These are phyloP conservation scores for Zoysia japonica DNA, from an alignment of 176 grass and related monocot species.

Conservation along the genomic window DNA sequence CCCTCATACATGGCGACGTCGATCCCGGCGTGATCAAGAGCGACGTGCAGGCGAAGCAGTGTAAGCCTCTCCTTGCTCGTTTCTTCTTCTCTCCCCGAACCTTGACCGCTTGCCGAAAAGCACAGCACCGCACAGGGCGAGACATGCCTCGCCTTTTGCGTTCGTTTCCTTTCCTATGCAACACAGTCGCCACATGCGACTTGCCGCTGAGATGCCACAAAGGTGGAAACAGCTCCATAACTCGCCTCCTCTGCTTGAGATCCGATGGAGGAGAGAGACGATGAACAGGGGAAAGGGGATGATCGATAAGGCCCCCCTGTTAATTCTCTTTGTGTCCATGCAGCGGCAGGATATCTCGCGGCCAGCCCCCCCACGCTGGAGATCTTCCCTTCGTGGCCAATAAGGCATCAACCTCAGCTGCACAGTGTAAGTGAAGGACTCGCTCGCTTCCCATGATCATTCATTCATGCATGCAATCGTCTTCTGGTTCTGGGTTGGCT, in stretches of 20 bases:
- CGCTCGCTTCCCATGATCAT: conserved; percentile 20
- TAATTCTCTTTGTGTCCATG: conserved; percentile 66
- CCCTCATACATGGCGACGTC: conserved; percentile 69
- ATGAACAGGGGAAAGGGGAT: neutral
- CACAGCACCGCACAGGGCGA: conserved; percentile 34
- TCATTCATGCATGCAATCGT: conserved; percentile 8
- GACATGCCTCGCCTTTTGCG: conserved; percentile 69
- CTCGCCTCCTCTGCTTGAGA: neutral
- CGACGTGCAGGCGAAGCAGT: conserved; percentile 50
- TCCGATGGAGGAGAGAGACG: neutral
- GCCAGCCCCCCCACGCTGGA: conserved; percentile 75
- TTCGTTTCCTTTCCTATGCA: conserved; percentile 29
- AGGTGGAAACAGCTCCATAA: conserved; percentile 50
- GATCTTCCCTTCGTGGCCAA: conserved; percentile 97
- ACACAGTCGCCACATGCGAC: conserved; percentile 54
- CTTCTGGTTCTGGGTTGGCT: too few species aligned
- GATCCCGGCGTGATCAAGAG: conserved; percentile 46
- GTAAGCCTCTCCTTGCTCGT: conserved; percentile 13
- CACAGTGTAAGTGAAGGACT: conserved; percentile 45
- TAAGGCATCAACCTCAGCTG: conserved; percentile 56
- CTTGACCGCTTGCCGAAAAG: conserved; percentile 50
- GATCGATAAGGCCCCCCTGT: conserved; percentile 29
- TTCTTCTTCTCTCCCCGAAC: conserved; percentile 11
- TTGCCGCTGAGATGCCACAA: conserved; percentile 31
- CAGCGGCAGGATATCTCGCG: conserved; percentile 59